A percentile compares a stretch with the other conserved stretches of the same genome.
phyloP scores from a whole-genome alignment of 148 eudicot genomes.

The Rhododendron williamsianum region DNA sequence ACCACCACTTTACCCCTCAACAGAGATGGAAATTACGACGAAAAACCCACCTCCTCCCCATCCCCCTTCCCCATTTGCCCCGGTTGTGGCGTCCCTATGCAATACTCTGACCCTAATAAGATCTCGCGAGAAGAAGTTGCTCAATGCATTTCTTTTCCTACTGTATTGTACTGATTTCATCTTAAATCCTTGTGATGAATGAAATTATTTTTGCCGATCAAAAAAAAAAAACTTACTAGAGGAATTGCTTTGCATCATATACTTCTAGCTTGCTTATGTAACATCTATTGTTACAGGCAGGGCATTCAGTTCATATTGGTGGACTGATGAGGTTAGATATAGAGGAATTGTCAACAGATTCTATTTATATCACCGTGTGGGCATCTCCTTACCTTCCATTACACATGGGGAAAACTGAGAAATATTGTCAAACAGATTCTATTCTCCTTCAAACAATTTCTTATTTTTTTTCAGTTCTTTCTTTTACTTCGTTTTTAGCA shows the following conservation, averaged over 20 bases:
- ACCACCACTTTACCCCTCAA: conserved; percentile 25
- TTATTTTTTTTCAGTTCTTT: background rate
- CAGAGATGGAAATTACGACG: conserved; percentile 88
- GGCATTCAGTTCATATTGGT: conserved; percentile 73
- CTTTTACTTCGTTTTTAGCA: background rate
- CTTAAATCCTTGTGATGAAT: no score
- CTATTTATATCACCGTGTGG: conserved; percentile 87
- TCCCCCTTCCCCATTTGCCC: conserved; percentile 47
- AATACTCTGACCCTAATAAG: conserved; percentile 38
- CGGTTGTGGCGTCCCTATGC: conserved; percentile 96
- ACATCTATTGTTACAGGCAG: conserved; percentile 46
- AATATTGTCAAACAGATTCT: no score
- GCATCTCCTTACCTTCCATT: conserved; percentile 80
- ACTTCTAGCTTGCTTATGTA: background rate
- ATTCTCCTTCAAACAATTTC: background rate
- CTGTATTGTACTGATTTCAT: no score
- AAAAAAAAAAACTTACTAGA: background rate
- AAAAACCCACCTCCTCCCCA: conserved; percentile 30
- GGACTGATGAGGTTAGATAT: conserved; percentile 83
- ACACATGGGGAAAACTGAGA: conserved; percentile 55
- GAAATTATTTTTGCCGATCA: no score
- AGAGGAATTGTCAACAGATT: conserved; percentile 61
- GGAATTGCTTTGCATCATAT: background rate
- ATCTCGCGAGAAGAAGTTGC: no score
- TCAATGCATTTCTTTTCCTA: no score